Conservation (phyloP, 2,329 filamentous ascomycete genomes). For the Thermoascus crustaceus region DNA sequence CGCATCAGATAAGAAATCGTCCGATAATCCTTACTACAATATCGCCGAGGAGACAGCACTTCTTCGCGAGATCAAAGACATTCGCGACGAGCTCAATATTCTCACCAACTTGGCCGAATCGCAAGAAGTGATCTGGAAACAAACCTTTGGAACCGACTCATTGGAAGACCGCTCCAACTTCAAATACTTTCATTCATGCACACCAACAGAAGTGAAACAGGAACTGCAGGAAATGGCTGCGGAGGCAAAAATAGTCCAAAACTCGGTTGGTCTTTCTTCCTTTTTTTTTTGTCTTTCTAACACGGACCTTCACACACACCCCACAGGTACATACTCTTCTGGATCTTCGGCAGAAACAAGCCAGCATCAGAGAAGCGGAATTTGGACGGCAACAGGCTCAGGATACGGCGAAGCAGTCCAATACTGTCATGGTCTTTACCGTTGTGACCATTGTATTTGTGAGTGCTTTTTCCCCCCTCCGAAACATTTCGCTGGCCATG, state of each 20-base stretch:
- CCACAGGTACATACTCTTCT: constrained; percentile 7
- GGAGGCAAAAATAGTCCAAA: constrained; percentile 9
- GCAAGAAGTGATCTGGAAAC: constrained; percentile 11
- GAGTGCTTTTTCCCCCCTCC: no score
- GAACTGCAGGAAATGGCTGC: constrained; percentile 10
- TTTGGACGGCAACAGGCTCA: constrained; percentile 8
- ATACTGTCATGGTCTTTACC: constrained; percentile 14
- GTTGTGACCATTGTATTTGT: constrained; percentile 14
- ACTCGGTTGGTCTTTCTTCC: no score
- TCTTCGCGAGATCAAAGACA: constrained; percentile 16
- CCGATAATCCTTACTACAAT: constrained; percentile 7
- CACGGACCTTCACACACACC: no score
- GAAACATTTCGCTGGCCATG: no score
- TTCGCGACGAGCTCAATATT: constrained; percentile 17
- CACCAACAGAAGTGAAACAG: constrained; percentile 1
- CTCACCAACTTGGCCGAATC: constrained; percentile 11
- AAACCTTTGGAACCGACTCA: not conserved
- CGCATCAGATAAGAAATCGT: not conserved
- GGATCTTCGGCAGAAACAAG: constrained; percentile 14
- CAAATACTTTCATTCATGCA: not conserved
- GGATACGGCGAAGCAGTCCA: constrained; percentile 1
- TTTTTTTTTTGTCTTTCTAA: no score
- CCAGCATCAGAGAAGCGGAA: constrained; percentile 11
- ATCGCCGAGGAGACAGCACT: constrained; percentile 9
- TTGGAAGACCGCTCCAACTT: constrained; percentile 1